Percentiles rank a stretch among this genome's conserved stretches.
Conservation (phyloP, 225 moss, liverwort and hornwort species). For the Polytrichum commune region DNA sequence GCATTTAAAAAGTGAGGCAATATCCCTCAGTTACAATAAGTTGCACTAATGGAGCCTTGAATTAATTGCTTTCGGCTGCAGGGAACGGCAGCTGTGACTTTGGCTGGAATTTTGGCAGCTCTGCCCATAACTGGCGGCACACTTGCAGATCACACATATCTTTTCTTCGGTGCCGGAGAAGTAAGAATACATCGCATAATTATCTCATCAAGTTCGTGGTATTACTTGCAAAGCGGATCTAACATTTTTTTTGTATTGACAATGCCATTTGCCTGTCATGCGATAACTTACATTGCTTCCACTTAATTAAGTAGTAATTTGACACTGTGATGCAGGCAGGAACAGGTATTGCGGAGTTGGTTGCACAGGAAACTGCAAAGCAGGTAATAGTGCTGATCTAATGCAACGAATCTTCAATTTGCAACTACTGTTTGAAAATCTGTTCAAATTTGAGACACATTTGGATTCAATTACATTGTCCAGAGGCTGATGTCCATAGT, state of each 20-base stretch:
- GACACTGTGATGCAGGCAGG: conserved; percentile 42
- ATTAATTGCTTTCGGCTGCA: conserved; percentile 3
- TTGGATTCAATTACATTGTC: too few species aligned
- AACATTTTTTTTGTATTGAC: too few species aligned
- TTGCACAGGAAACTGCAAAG: conserved; percentile 50
- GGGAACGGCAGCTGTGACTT: conserved; percentile 86
- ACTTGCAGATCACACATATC: conserved; percentile 70
- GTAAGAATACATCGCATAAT: conserved; percentile 15
- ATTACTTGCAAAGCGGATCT: too few species aligned
- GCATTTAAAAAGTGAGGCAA: too few species aligned
- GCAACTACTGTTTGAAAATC: too few species aligned
- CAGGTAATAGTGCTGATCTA: conserved; percentile 20
- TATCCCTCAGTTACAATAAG: background rate
- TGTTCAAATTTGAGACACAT: too few species aligned
- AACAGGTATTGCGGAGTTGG: conserved; percentile 54
- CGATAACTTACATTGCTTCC: background rate
- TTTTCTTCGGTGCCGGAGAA: conserved; percentile 93
- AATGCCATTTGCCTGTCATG: too few species aligned
- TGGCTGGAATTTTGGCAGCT: conserved; percentile 79
- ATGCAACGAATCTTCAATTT: too few species aligned
- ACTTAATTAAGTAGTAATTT: background rate
- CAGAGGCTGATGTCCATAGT: too few species aligned
- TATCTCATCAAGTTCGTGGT: too few species aligned
- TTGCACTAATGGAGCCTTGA: background rate
- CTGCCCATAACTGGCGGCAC: conserved; percentile 70